Evolutionary conservation across 768 basidiomycete genomes (phyloP).

Genomic region (Clitopilus hobsonii): DNA sequence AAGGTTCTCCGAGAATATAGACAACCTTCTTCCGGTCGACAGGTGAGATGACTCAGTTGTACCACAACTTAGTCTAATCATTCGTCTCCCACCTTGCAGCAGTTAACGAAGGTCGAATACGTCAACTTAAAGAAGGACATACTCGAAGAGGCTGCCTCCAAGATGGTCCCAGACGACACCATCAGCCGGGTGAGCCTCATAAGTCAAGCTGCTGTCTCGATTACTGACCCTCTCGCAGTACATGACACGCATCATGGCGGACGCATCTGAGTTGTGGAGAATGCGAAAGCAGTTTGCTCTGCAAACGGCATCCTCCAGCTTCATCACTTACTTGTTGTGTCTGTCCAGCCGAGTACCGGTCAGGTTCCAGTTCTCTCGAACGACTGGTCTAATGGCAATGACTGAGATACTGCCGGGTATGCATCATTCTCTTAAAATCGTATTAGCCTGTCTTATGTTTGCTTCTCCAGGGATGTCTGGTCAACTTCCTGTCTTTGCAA

Average conservation of each 20-base stretch:
- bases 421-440: constrained; percentile 3
- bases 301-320: constrained; percentile 83
- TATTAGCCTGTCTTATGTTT: neutral
- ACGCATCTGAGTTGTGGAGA: constrained; percentile 85
- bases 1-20: constrained; percentile 59
- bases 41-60: constrained; percentile 24
- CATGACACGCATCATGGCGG: constrained; percentile 82
- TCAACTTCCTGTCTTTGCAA: constrained; percentile 58
- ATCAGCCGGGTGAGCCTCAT: constrained; percentile 63
- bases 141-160: constrained; percentile 80
- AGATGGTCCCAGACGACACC: constrained; percentile 88
- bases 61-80: neutral
- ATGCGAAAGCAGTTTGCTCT: constrained; percentile 96
- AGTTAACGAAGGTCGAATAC: constrained; percentile 65
- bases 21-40: constrained; percentile 35
- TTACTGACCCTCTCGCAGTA: constrained; percentile 48
- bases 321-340: constrained; percentile 87
- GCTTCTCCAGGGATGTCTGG: constrained; percentile 32
- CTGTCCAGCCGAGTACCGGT: constrained; percentile 79
- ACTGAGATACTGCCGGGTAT: constrained; percentile 86
- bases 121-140: constrained; percentile 76
- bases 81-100: constrained; percentile 4
- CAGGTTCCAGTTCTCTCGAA: constrained; percentile 85
- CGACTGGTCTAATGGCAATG: constrained; percentile 89
- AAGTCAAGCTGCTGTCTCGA: constrained; percentile 1